A percentile compares a stretch with the other conserved stretches of the same genome.
Conservation (phyloP, 495 filamentous ascomycete genomes). For the Tetracladium setigerum region DNA sequence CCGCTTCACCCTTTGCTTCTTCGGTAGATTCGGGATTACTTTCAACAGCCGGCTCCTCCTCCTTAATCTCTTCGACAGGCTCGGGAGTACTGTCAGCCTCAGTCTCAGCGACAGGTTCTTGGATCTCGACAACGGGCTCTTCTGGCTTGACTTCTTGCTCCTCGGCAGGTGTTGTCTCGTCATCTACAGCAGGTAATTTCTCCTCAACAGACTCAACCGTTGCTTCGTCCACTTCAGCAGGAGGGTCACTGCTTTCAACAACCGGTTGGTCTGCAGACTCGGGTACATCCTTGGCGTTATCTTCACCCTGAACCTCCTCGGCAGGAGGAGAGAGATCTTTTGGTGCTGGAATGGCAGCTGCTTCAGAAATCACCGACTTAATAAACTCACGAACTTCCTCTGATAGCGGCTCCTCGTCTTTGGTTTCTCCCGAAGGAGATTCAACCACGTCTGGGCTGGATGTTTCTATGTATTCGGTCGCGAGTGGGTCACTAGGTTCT, state of each 20-base stretch:
- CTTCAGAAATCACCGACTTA: not conserved
- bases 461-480: not conserved
- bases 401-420: not conserved
- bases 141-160: not conserved
- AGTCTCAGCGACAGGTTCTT: not conserved
- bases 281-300: constrained; percentile 1
- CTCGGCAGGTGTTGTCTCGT: constrained; percentile 1
- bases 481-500: not conserved
- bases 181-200: not conserved
- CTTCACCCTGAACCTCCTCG: constrained; percentile 1
- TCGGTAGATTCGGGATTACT: constrained; percentile 1
- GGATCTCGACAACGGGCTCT: not conserved
- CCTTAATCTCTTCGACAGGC: not conserved
- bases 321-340: not conserved
- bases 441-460: not conserved
- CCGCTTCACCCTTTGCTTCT: constrained; percentile 8
- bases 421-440: not conserved
- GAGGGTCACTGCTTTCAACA: constrained; percentile 4
- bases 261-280: not conserved
- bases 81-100: constrained; percentile 3
- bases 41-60: constrained; percentile 1
- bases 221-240: constrained; percentile 1
- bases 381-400: not conserved
- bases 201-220: not conserved
- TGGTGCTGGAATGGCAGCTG: not conserved